phyloP scores from a whole-genome alignment of 345 rosid genomes.

The Kandelia obovata region DNA sequence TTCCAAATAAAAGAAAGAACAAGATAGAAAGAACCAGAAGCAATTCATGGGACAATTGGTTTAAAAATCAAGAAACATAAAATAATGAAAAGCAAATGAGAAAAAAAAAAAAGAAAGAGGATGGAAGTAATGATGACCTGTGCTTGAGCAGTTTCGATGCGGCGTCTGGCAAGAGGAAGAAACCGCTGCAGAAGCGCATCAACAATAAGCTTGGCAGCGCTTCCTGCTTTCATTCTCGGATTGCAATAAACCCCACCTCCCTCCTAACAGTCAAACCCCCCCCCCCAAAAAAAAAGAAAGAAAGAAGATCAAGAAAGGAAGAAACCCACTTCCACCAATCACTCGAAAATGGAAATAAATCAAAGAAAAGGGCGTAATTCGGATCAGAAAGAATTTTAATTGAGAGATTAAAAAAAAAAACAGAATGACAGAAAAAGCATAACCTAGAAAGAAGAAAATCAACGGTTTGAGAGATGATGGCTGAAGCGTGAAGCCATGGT shows the following conservation, averaged over 20 bases:
- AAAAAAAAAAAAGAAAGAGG: slow-evolving; percentile 7
- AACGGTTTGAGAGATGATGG: too few relatives aligned
- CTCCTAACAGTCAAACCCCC: neutral
- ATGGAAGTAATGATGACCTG: slow-evolving; percentile 47
- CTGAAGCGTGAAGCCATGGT: too few relatives aligned
- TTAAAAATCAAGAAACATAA: neutral
- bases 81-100: neutral
- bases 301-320: neutral
- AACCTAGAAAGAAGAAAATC: neutral
- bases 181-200: slow-evolving; percentile 95
- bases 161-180: slow-evolving; percentile 91
- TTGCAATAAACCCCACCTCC: neutral
- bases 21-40: too few relatives aligned
- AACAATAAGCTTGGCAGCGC: slow-evolving; percentile 93
- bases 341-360: neutral
- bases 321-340: too few relatives aligned
- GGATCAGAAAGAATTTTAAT: neutral
- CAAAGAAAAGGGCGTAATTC: neutral
- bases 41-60: neutral
- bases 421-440: neutral
- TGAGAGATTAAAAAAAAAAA: neutral
- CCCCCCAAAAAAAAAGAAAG: neutral
- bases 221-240: slow-evolving; percentile 70
- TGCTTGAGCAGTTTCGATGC: slow-evolving; percentile 98
- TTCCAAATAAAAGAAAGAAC: too few relatives aligned